Percentiles rank a stretch among this genome's conserved stretches.
These are phyloP conservation scores for Paramecium primaurelia DNA, from an alignment of 73 alveolate species.

Conservation along the genomic window DNA sequence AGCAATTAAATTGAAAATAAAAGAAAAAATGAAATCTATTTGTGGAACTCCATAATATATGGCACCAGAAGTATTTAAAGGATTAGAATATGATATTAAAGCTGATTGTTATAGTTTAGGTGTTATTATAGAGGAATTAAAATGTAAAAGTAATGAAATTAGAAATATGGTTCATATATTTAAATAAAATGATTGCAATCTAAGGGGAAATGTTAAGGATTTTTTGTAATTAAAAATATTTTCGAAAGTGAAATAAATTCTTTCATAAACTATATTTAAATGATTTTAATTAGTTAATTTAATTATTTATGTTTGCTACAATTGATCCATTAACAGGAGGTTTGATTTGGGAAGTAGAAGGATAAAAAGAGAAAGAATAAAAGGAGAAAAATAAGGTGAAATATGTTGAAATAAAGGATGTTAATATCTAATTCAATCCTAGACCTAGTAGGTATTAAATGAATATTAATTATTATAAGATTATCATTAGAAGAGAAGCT, in stretches of 20 bases:
- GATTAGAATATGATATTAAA: not conserved
- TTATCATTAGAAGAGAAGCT: constrained; percentile 72
- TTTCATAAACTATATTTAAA: not conserved
- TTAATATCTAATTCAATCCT: constrained; percentile 46
- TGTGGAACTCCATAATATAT: constrained; percentile 34
- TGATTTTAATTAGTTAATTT: not conserved
- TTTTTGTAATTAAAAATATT: not conserved
- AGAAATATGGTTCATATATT: not conserved
- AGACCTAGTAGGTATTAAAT: constrained; percentile 38
- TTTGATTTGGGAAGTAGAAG: not conserved
- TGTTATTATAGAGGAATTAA: not conserved
- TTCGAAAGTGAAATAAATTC: not conserved
- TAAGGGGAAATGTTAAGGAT: not conserved
- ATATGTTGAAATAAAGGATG: not conserved
- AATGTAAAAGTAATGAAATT: not conserved
- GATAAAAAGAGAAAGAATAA: not conserved
- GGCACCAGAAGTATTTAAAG: constrained; percentile 32
- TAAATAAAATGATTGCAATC: not conserved
- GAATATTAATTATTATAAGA: not conserved
- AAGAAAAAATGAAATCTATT: not conserved
- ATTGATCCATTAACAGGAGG: constrained; percentile 37
- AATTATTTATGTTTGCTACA: not conserved
- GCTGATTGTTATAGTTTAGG: constrained; percentile 16
- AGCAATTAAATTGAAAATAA: not conserved
- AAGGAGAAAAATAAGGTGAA: constrained; percentile 10